phyloP scores from a whole-genome alignment of 257 asterid genomes.

The Prunella vulgaris region DNA sequence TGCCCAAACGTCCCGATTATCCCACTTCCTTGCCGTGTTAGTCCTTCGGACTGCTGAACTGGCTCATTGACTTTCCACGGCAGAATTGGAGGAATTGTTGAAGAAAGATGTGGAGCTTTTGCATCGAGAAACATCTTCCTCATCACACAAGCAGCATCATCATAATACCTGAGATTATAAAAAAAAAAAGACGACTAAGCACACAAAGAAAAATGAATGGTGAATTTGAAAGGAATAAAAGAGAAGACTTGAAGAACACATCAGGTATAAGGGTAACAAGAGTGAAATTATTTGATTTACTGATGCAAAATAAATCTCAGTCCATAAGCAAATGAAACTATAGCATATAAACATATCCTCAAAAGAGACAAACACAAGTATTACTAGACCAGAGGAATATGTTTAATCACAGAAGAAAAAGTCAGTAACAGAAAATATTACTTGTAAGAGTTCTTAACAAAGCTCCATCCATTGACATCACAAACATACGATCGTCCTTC shows the following conservation, averaged over 20 bases:
- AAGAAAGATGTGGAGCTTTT: conserved; percentile 95
- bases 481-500: conserved; percentile 96
- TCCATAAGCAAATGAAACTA: conserved; percentile 11
- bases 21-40: conserved; percentile 96
- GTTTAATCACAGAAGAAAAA: background rate
- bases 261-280: background rate
- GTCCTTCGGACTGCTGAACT: conserved; percentile 80
- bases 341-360: background rate
- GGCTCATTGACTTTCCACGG: conserved; percentile 97
- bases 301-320: conserved; percentile 13
- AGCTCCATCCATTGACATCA: conserved; percentile 99
- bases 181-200: background rate
- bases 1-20: conserved; percentile 88
- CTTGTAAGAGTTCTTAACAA: conserved; percentile 95
- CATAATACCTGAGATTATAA: conserved; percentile 80
- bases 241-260: background rate
- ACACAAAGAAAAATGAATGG: background rate
- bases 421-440: conserved; percentile 26
- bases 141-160: conserved; percentile 96
- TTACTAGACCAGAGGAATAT: background rate
- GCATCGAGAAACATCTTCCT: conserved; percentile 97
- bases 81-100: conserved; percentile 83
- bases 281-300: conserved; percentile 4
- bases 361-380: background rate
- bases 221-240: background rate